These are phyloP conservation scores for Paecilomyces sp. DNA, from an alignment of 2,329 filamentous ascomycete genomes.

Conservation along the genomic window DNA sequence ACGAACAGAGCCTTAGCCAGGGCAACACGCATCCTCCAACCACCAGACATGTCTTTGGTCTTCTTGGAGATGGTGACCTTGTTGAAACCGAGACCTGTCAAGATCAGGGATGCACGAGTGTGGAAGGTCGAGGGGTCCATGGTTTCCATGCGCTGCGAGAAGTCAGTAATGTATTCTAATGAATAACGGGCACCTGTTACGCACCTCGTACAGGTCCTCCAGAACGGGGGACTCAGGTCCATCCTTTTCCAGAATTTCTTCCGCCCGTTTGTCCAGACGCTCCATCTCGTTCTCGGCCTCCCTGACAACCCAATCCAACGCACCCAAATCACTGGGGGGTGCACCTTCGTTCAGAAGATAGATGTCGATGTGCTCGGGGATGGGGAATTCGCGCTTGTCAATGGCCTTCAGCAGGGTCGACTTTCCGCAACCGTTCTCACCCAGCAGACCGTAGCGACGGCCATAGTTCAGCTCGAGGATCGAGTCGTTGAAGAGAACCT, in stretches of 20 bases:
- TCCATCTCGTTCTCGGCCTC: slow-evolving; percentile 93
- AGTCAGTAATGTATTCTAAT: slow-evolving; percentile 13
- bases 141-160: slow-evolving; percentile 78
- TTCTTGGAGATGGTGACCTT: slow-evolving; percentile 97
- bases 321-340: slow-evolving; percentile 78
- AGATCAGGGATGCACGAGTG: slow-evolving; percentile 89
- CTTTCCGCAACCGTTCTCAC: slow-evolving; percentile 99
- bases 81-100: slow-evolving; percentile 99
- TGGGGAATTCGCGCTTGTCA: slow-evolving; percentile 84
- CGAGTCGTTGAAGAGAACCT: slow-evolving; percentile 88
- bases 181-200: slow-evolving; percentile 18
- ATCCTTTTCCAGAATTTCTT: slow-evolving; percentile 83
- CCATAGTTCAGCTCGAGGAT: slow-evolving; percentile 89
- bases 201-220: slow-evolving; percentile 91
- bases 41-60: slow-evolving; percentile 99
- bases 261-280: slow-evolving; percentile 75
- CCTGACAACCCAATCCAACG: slow-evolving; percentile 92
- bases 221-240: slow-evolving; percentile 86
- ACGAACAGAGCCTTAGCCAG: slow-evolving; percentile 97
- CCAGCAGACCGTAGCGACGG: slow-evolving; percentile 86
- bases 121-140: slow-evolving; percentile 98
- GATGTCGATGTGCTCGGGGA: slow-evolving; percentile 95
- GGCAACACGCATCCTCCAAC: slow-evolving; percentile 99
- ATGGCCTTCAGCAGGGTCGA: slow-evolving; percentile 96
- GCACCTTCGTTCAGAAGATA: slow-evolving; percentile 98